Evolutionary conservation across 305 asterid species (phyloP).

Genomic region (Fraxinus platypoda): DNA sequence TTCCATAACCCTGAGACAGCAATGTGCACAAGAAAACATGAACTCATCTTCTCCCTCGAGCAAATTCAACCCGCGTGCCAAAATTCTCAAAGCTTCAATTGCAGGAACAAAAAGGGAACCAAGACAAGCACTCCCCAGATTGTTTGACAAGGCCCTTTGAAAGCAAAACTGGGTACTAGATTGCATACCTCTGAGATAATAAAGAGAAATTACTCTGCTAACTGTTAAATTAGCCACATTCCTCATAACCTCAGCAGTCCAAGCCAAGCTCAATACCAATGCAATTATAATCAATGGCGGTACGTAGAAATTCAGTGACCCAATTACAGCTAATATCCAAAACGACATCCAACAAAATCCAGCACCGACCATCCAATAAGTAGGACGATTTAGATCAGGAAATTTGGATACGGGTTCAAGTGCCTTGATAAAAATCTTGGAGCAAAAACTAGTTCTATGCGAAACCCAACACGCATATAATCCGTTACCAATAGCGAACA

Average conservation of each 20-base stretch:
- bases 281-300: constrained; percentile 61
- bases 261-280: constrained; percentile 65
- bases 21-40: constrained; percentile 94
- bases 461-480: constrained; percentile 92
- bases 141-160: constrained; percentile 74
- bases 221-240: constrained; percentile 84
- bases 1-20: constrained; percentile 82
- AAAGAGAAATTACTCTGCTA: constrained; percentile 78
- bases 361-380: constrained; percentile 72
- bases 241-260: constrained; percentile 95
- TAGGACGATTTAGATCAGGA: constrained; percentile 68
- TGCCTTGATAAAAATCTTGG: constrained; percentile 57
- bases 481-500: constrained; percentile 78
- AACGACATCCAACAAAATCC: constrained; percentile 89
- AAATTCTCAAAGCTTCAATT: constrained; percentile 70
- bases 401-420: constrained; percentile 83
- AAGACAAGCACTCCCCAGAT: constrained; percentile 85
- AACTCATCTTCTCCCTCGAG: constrained; percentile 94
- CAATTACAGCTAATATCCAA: constrained; percentile 84
- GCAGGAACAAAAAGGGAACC: constrained; percentile 92
- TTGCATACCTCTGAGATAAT: constrained; percentile 90
- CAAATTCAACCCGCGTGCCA: constrained; percentile 84
- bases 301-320: constrained; percentile 71
- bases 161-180: constrained; percentile 73
- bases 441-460: constrained; percentile 67